Percentiles rank a stretch among this genome's conserved stretches.
Evolutionary conservation across 345 rosid species (phyloP).

Genomic region (Eutrema yunnanense): DNA sequence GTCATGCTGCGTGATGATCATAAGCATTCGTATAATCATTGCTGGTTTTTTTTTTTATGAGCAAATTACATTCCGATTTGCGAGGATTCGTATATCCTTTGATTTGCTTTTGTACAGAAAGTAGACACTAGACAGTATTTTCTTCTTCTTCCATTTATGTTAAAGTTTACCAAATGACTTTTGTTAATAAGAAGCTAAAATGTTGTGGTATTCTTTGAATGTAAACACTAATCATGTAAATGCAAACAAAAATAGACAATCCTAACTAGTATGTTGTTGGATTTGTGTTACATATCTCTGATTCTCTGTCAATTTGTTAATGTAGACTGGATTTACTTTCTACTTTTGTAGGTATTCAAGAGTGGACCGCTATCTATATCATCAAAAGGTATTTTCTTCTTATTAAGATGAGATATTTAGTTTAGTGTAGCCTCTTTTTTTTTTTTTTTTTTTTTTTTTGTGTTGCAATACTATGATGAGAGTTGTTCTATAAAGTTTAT

Average conservation of each 20-base stretch:
- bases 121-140: neutral
- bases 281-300: neutral
- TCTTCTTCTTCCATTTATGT: neutral
- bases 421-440: neutral
- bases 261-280: neutral
- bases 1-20: neutral
- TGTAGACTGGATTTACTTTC: neutral
- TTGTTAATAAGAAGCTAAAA: neutral
- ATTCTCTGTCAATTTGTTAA: neutral
- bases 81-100: neutral
- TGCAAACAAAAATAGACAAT: neutral
- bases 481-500: neutral
- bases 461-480: neutral
- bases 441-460: neutral
- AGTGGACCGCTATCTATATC: constrained; percentile 79
- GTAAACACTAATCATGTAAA: neutral
- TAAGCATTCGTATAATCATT: neutral
- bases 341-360: constrained; percentile 61
- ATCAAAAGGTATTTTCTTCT: constrained; percentile 57
- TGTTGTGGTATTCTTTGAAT: neutral
- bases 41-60: neutral
- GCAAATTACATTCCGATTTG: neutral
- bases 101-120: neutral
- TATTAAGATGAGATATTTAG: neutral
- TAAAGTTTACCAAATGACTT: neutral